Conservation (phyloP, 768 basidiomycete species). For the Bullera alba region DNA sequence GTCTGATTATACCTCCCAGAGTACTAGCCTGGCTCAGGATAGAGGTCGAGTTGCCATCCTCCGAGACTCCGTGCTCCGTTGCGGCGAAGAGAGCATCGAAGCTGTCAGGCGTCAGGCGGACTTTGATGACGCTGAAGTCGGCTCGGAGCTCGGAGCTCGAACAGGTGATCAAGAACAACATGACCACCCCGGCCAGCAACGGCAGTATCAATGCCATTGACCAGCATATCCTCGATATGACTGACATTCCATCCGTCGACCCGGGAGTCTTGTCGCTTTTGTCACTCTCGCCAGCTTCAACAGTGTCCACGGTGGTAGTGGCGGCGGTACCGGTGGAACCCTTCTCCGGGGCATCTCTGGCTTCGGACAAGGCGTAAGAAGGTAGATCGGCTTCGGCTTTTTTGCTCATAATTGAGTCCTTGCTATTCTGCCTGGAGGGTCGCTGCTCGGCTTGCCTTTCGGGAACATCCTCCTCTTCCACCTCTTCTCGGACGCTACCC, state of each 20-base stretch:
- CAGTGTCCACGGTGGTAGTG: too few relatives aligned
- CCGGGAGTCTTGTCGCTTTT: not conserved
- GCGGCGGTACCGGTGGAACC: too few relatives aligned
- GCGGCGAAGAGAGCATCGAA: not conserved
- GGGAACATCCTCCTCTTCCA: not conserved
- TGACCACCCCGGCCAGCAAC: not conserved
- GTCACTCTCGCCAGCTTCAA: not conserved
- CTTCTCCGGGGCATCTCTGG: too few relatives aligned
- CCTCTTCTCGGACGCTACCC: not conserved
- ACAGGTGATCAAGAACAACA: constrained; percentile 7
- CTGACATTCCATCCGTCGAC: not conserved
- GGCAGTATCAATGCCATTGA: not conserved
- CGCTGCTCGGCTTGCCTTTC: too few relatives aligned
- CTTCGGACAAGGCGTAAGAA: too few relatives aligned
- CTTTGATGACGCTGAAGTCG: constrained; percentile 1
- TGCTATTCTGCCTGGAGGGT: too few relatives aligned
- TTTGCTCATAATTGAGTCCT: not conserved
- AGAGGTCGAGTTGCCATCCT: not conserved
- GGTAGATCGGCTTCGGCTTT: not conserved
- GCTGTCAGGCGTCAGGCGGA: not conserved
- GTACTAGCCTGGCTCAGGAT: not conserved
- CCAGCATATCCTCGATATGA: not conserved
- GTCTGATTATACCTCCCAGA: not conserved
- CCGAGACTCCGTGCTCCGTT: not conserved
- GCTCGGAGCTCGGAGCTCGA: not conserved